Base-by-base conservation (phyloP, 2,329 filamentous ascomycete species). In the Hypomyces rosellus region DNA sequence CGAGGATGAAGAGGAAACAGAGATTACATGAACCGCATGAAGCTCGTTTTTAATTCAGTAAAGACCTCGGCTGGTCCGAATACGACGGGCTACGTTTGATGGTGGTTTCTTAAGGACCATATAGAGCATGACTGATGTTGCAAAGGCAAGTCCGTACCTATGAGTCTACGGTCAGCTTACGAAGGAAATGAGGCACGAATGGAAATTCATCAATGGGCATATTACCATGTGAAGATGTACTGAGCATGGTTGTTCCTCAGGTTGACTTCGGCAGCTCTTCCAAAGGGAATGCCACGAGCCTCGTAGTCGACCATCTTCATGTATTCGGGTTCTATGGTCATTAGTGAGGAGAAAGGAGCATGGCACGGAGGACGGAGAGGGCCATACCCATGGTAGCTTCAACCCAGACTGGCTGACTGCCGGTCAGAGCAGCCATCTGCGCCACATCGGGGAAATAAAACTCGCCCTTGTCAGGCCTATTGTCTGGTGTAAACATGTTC, bases 181-280 rank as follows among this genome's bases (percentile, higher is more conserved):
- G 44, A 46, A 18, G 20, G 42, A 45, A 45, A 22, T 16, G 18
- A 20, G 40, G 20, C 16, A 18, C n/a, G 14, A 13, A 46, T 37
- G 44, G 7, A 43, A 43, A 4, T 34, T 47, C 5, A 1, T n/a
- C 33, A n/a, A 15, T 1, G 44, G 44, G 34, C 13, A 38, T 70
- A 84, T 64, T 81, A 97, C 93, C 93, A 99, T 58, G 93, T 99
- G 69, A 96, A 93, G 59, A 99, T 99, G 70, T 99, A 99, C 75
- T 97, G 93, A 56, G 89, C 84, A 70, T 99, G 93, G 70, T 95
- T 97, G 67, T 99, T 99, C 66, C 89, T 82, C 64, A 99, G 74
- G 66, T 95, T 95, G 54, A 99, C 91, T 70, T 95, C 89, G 4
- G 93, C 81, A 6, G 89, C 74, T 64, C 92, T 80, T 13, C 91